phyloP scores from a whole-genome alignment of 441 rosid species.

The Erodium trifolium region DNA sequence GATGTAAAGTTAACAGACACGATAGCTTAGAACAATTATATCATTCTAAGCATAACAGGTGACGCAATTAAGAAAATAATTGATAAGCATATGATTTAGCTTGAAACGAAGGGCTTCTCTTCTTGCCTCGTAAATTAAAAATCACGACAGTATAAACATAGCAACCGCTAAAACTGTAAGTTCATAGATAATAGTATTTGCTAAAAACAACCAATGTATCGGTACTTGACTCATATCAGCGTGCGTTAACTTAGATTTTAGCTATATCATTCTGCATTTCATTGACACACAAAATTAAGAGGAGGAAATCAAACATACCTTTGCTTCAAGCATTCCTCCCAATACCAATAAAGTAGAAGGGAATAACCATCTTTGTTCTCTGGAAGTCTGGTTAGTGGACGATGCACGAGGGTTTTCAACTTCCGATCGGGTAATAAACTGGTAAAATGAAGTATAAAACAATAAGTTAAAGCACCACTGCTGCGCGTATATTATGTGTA shows the following conservation, averaged over 20 bases:
- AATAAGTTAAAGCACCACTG: conserved; percentile 2
- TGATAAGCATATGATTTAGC: too few species aligned
- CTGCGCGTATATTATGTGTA: neutral
- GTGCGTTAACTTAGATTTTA: neutral
- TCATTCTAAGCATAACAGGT: too few species aligned
- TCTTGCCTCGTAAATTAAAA: too few species aligned
- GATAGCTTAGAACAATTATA: too few species aligned
- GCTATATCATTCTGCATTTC: neutral
- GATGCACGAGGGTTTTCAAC: conserved; percentile 79
- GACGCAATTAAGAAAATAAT: neutral
- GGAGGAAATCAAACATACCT: conserved; percentile 36
- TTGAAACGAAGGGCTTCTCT: too few species aligned
- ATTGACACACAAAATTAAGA: neutral
- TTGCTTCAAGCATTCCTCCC: conserved; percentile 91
- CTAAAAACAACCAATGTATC: neutral
- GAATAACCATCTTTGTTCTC: conserved; percentile 88
- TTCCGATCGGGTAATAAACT: conserved; percentile 88
- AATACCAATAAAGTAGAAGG: conserved; percentile 86
- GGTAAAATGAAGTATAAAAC: conserved; percentile 14
- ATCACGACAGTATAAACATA: too few species aligned
- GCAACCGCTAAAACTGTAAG: too few species aligned
- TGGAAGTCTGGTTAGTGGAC: conserved; percentile 56
- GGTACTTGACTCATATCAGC: neutral
- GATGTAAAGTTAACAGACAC: neutral
- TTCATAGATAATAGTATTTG: neutral